Percentiles rank a stretch among this genome's conserved stretches.
These are phyloP conservation scores for Telopea speciosissima DNA, from an alignment of 177 flowering plant species.

Conservation along the genomic window DNA sequence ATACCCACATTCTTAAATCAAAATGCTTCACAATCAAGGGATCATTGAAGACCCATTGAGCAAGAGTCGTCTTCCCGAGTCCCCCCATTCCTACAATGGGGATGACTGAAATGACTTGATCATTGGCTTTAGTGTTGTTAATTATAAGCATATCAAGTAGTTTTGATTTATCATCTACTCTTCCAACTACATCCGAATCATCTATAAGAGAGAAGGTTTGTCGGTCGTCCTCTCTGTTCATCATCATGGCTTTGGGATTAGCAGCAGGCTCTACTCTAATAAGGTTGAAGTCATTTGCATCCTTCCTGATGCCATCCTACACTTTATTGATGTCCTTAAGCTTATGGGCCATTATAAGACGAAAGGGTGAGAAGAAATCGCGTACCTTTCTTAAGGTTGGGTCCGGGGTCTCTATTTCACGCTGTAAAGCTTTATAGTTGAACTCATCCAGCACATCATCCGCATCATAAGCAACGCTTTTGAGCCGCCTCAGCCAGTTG, in stretches of 20 bases:
- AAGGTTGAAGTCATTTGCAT: background rate
- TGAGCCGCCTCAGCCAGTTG: background rate
- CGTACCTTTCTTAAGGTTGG: background rate
- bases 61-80: constrained; percentile 4
- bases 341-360: background rate
- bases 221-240: background rate
- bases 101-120: background rate
- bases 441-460: background rate
- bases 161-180: background rate
- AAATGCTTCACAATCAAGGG: background rate
- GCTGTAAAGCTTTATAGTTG: background rate
- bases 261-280: background rate
- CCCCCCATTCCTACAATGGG: constrained; percentile 1
- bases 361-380: background rate
- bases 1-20: background rate
- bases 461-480: background rate
- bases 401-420: background rate
- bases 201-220: background rate
- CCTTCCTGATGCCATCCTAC: background rate
- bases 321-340: background rate
- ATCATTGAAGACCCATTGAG: constrained; percentile 2
- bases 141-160: background rate
- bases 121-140: background rate
- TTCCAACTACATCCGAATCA: background rate
- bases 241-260: background rate